These are phyloP conservation scores for Talaromyces ruber DNA, from an alignment of 495 filamentous ascomycete species.

Conservation along the genomic window DNA sequence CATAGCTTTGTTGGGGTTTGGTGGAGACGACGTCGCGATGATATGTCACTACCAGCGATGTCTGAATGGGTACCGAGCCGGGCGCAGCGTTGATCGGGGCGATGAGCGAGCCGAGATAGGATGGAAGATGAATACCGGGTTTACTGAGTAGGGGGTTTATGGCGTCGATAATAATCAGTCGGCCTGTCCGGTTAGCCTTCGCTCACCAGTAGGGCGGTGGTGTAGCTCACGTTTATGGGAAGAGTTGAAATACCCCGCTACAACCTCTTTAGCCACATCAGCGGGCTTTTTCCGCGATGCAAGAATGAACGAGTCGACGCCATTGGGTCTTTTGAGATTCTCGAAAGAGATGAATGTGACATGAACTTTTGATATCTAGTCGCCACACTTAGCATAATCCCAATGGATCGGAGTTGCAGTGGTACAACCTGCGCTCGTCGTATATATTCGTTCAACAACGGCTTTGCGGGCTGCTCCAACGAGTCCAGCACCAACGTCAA, in stretches of 20 bases:
- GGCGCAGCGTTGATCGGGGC: conserved; percentile 13
- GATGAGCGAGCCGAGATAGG: conserved; percentile 30
- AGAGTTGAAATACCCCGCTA: conserved; percentile 17
- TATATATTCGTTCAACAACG: conserved; percentile 66
- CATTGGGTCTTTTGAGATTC: conserved; percentile 50
- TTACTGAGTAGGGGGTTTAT: conserved; percentile 30
- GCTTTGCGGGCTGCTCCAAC: conserved; percentile 70
- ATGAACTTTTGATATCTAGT: conserved; percentile 47
- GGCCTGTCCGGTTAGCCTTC: conserved; percentile 18
- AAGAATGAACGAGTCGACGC: conserved; percentile 54
- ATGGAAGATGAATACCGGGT: conserved; percentile 27
- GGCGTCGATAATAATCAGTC: conserved; percentile 37
- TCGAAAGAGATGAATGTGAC: conserved; percentile 73
- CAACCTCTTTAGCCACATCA: conserved; percentile 51
- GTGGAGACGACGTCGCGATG: conserved; percentile 39
- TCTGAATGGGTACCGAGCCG: conserved; percentile 21
- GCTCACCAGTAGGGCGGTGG: conserved; percentile 3
- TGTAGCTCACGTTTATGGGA: conserved; percentile 10
- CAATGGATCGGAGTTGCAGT: conserved; percentile 14
- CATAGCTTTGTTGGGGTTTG: conserved; percentile 51
- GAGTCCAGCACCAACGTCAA: conserved; percentile 80
- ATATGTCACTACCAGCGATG: conserved; percentile 35
- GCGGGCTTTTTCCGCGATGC: conserved; percentile 49
- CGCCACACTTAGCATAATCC: conserved; percentile 22
- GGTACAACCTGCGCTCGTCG: conserved; percentile 58